Percentiles rank a stretch among this genome's conserved stretches.
These are phyloP conservation scores for Pistacia integerrima DNA, from an alignment of 345 rosid genomes.

Conservation along the genomic window DNA sequence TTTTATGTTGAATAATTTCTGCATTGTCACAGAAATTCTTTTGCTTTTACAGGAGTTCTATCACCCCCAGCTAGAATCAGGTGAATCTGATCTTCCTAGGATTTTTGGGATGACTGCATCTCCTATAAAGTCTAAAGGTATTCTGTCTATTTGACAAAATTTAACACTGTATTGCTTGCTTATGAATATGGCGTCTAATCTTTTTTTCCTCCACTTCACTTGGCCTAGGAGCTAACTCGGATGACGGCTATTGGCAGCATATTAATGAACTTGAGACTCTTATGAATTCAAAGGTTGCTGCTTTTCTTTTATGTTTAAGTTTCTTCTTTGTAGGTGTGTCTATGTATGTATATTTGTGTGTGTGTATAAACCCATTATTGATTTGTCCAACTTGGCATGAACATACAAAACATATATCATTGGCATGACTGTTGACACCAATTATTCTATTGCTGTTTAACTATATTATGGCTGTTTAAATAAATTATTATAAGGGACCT, in stretches of 20 bases:
- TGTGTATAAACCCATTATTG: too few relatives aligned
- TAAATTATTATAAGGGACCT: too few relatives aligned
- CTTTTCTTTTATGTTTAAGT: conserved; percentile 13
- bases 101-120: conserved; percentile 97
- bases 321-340: conserved; percentile 8
- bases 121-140: conserved; percentile 81
- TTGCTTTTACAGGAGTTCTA: conserved; percentile 72
- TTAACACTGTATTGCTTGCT: neutral
- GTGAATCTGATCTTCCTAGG: conserved; percentile 53
- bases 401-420: too few relatives aligned
- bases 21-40: neutral
- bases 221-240: conserved; percentile 45
- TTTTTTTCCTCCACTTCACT: neutral
- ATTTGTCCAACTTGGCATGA: too few relatives aligned
- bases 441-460: too few relatives aligned
- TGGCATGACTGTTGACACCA: too few relatives aligned
- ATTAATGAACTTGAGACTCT: conserved; percentile 67
- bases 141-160: conserved; percentile 12
- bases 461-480: too few relatives aligned
- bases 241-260: conserved; percentile 47
- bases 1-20: neutral
- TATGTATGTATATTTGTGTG: neutral
- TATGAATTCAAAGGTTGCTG: conserved; percentile 82
- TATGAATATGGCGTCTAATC: neutral
- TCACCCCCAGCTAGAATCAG: conserved; percentile 43